phyloP scores from a whole-genome alignment of 495 filamentous ascomycete genomes.

The Aspergillus nanangensis region DNA sequence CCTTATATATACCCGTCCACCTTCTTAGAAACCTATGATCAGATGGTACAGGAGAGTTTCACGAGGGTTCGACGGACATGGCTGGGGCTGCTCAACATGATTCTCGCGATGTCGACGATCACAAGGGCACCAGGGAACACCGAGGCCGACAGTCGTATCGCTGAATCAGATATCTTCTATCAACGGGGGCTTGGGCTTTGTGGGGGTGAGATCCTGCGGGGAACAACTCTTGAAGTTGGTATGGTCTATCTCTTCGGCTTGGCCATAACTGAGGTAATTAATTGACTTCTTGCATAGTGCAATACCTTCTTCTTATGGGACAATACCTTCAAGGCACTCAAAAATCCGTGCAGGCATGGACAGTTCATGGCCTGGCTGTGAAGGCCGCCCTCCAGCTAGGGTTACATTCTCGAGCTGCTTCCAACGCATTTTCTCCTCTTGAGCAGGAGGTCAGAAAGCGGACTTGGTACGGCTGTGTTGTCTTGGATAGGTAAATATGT shows the following conservation, averaged over 20 bases:
- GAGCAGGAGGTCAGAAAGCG: constrained; percentile 39
- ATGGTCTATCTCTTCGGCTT: not conserved
- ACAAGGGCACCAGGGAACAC: constrained; percentile 34
- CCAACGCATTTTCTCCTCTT: constrained; percentile 21
- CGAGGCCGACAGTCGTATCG: constrained; percentile 10
- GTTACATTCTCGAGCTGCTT: constrained; percentile 33
- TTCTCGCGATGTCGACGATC: constrained; percentile 68
- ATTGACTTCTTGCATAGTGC: constrained; percentile 15
- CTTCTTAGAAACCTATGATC: constrained; percentile 33
- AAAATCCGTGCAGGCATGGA: constrained; percentile 41
- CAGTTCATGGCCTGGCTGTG: constrained; percentile 36
- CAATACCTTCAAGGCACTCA: constrained; percentile 43
- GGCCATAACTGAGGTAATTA: not conserved
- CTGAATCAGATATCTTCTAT: constrained; percentile 34
- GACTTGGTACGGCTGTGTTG: constrained; percentile 42
- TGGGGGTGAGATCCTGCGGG: constrained; percentile 26
- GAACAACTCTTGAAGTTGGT: constrained; percentile 35
- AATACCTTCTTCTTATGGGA: constrained; percentile 34
- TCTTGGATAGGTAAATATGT: constrained; percentile 44
- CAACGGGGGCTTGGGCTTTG: constrained; percentile 25
- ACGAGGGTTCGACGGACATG: constrained; percentile 42
- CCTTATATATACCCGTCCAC: constrained; percentile 33
- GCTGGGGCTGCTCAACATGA: constrained; percentile 69
- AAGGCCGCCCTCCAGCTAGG: constrained; percentile 38
- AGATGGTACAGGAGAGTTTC: constrained; percentile 25